phyloP scores from a whole-genome alignment of 371 early-diverging fungal species.

The Zopfochytrium polystomum region DNA sequence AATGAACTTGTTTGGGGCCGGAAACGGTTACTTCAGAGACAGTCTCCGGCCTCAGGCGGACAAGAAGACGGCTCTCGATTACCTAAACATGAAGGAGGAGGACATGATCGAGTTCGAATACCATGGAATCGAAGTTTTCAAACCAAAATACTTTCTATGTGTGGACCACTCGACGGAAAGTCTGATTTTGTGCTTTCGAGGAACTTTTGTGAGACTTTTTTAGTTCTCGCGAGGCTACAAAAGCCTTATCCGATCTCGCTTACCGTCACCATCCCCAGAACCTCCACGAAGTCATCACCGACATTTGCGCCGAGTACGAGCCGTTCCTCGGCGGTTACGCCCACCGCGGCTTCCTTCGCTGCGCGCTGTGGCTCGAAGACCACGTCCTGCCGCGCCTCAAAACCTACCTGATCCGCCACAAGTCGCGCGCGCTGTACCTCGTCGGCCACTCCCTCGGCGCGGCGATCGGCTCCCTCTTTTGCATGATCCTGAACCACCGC shows the following conservation, averaged over 20 bases:
- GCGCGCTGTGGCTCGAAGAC: conserved; percentile 33
- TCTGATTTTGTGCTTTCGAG: conserved; percentile 33
- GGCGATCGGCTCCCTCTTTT: conserved; percentile 27
- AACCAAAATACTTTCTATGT: conserved; percentile 30
- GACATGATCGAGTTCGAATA: conserved; percentile 30
- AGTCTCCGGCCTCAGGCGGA: conserved; percentile 22
- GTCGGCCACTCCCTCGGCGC: conserved; percentile 39
- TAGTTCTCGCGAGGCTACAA: background rate
- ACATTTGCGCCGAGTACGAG: conserved; percentile 36
- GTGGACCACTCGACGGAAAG: conserved; percentile 27
- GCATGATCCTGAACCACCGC: conserved; percentile 18
- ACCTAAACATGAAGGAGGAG: conserved; percentile 25
- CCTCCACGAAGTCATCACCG: conserved; percentile 31
- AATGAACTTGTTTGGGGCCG: conserved; percentile 30
- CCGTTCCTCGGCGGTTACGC: conserved; percentile 32
- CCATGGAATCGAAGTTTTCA: conserved; percentile 27
- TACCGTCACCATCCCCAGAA: conserved; percentile 9
- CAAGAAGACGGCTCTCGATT: conserved; percentile 25
- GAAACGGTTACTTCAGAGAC: conserved; percentile 28
- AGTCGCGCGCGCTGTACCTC: conserved; percentile 29
- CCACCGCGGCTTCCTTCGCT: conserved; percentile 32
- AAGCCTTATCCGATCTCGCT: background rate
- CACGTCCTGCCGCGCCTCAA: conserved; percentile 25
- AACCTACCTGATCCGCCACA: conserved; percentile 20
- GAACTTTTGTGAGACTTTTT: conserved; percentile 19